Evolutionary conservation across 1,139 yeast genomes (phyloP).

Genomic region (Yamadazyma atlantica): DNA sequence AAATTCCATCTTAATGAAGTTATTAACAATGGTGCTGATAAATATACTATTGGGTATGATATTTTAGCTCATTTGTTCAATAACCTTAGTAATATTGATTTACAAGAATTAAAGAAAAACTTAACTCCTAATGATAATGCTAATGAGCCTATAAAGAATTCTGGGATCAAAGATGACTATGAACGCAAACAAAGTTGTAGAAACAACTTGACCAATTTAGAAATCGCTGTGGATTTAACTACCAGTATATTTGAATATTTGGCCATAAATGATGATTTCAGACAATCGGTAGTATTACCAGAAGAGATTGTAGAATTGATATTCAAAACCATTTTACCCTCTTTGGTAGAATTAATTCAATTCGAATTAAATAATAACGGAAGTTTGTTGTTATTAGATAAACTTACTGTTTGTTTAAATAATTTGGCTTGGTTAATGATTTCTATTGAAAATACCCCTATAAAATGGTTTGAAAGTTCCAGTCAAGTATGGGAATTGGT

Average conservation of each 20-base stretch:
- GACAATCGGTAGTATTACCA: slow-evolving; percentile 22
- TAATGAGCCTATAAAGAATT: slow-evolving; percentile 35
- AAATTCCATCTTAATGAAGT: slow-evolving; percentile 59
- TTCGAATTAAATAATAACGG: slow-evolving; percentile 27
- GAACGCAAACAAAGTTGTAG: slow-evolving; percentile 44
- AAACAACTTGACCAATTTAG: slow-evolving; percentile 60
- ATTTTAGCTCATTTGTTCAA: slow-evolving; percentile 27
- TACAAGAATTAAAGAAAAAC: slow-evolving; percentile 36
- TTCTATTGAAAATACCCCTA: slow-evolving; percentile 32
- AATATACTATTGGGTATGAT: slow-evolving; percentile 21
- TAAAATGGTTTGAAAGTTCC: slow-evolving; percentile 33
- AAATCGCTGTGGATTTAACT: slow-evolving; percentile 68
- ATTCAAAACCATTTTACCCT: slow-evolving; percentile 37
- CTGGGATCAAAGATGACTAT: slow-evolving; percentile 28
- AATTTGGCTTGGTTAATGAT: slow-evolving; percentile 61
- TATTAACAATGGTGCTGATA: slow-evolving; percentile 17
- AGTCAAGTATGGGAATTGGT: slow-evolving; percentile 39
- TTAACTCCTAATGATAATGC: slow-evolving; percentile 38
- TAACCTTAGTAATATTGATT: slow-evolving; percentile 39
- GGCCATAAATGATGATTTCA: slow-evolving; percentile 28
- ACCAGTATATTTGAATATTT: slow-evolving; percentile 71
- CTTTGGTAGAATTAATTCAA: slow-evolving; percentile 37
- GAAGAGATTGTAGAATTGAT: slow-evolving; percentile 25
- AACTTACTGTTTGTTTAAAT: slow-evolving; percentile 66
- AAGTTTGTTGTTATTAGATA: slow-evolving; percentile 41